Percentiles rank a stretch among this genome's conserved stretches.
Evolutionary conservation across 495 filamentous ascomycete species (phyloP).

Genomic region (Sordaria brevicollis): DNA sequence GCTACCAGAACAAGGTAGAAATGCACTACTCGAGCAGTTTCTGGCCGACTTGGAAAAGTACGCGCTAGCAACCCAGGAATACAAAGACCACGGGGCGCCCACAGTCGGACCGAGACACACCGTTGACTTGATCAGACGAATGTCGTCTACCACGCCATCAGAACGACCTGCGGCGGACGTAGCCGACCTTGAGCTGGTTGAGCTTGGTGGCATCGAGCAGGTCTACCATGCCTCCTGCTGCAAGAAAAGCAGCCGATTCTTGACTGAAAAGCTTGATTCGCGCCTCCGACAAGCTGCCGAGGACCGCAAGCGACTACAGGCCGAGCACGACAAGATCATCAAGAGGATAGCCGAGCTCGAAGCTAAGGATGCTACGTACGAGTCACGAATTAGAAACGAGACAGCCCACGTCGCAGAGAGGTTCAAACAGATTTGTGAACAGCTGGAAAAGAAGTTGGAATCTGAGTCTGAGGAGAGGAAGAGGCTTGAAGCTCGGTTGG

Average conservation of each 20-base stretch:
- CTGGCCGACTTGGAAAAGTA: conserved; percentile 13
- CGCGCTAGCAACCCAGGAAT: conserved; percentile 20
- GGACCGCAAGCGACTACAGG: conserved; percentile 17
- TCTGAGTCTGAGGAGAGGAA: conserved; percentile 15
- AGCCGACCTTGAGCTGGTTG: conserved; percentile 22
- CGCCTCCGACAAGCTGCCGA: conserved; percentile 10
- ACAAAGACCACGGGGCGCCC: conserved; percentile 19
- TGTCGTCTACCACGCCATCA: conserved; percentile 19
- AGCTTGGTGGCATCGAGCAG: conserved; percentile 32
- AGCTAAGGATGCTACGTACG: conserved; percentile 23
- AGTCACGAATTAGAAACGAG: conserved; percentile 19
- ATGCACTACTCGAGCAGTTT: conserved; percentile 17
- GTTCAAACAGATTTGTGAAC: conserved; percentile 11
- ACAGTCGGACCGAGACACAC: conserved; percentile 27
- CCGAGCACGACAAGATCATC: conserved; percentile 12
- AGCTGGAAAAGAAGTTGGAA: conserved; percentile 20
- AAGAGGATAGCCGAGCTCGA: conserved; percentile 22
- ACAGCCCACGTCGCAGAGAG: conserved; percentile 10
- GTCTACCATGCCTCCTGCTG: conserved; percentile 32
- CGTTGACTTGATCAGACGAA: conserved; percentile 20
- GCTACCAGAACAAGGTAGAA: conserved; percentile 9
- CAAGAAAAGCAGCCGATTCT: conserved; percentile 19
- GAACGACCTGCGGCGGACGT: conserved; percentile 19
- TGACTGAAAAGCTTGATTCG: conserved; percentile 22
- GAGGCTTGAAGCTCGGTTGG: conserved; percentile 5